Conservation (phyloP, 768 basidiomycete genomes). For the Amylocystis lapponica region DNA sequence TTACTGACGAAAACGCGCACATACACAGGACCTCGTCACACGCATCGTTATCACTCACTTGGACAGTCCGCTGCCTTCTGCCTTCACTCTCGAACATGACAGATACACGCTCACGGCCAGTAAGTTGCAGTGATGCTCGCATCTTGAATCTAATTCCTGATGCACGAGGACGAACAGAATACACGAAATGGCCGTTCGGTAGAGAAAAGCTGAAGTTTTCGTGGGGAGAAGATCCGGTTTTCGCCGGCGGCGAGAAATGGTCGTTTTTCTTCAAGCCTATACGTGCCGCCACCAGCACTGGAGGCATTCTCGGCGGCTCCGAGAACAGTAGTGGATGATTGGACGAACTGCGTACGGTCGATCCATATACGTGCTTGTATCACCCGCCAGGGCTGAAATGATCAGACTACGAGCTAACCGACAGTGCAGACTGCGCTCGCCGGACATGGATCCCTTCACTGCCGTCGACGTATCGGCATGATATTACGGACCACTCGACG, state of each 20-base stretch:
- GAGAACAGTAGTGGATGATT: no score
- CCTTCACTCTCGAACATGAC: conserved; percentile 5
- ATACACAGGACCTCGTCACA: conserved; percentile 9
- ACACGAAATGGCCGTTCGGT: conserved; percentile 7
- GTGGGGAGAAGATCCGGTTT: conserved; percentile 8
- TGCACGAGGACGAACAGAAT: not conserved
- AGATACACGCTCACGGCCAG: conserved; percentile 8
- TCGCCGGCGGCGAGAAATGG: conserved; percentile 10
- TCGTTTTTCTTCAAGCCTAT: conserved; percentile 9
- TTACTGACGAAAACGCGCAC: not conserved
- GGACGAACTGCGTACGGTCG: no score
- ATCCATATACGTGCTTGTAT: no score
- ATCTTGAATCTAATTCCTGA: not conserved
- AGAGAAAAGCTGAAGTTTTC: conserved; percentile 8
- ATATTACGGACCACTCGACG: no score
- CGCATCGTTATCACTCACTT: conserved; percentile 8
- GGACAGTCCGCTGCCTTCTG: conserved; percentile 1
- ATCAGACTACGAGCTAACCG: no score
- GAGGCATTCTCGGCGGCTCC: no score
- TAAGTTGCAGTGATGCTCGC: conserved; percentile 2
- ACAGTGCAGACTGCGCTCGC: no score
- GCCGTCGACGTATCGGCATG: no score
- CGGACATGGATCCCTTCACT: no score
- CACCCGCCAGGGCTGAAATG: no score
- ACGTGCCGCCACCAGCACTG: no score